These are phyloP conservation scores for Fusarium denticulatum DNA, from an alignment of 2,329 filamentous ascomycete species.

Conservation along the genomic window DNA sequence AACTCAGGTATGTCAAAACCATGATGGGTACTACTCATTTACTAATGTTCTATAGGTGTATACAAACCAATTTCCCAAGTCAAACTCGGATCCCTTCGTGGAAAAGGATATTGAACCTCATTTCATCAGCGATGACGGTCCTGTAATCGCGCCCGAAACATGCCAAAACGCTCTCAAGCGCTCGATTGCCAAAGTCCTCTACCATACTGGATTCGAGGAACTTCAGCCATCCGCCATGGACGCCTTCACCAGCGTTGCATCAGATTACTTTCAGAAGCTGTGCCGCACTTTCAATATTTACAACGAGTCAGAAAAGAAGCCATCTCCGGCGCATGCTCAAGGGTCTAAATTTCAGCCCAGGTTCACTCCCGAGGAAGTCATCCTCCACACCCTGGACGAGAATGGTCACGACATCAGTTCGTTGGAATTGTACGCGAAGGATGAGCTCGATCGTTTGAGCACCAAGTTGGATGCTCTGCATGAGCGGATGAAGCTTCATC, in stretches of 20 bases:
- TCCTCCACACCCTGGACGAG: conserved; percentile 86
- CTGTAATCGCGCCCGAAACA: conserved; percentile 84
- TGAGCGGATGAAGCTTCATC: conserved; percentile 92
- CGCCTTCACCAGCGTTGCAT: conserved; percentile 86
- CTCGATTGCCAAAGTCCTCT: conserved; percentile 93
- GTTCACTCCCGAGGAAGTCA: conserved; percentile 84
- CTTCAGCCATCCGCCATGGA: conserved; percentile 95
- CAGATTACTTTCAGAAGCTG: conserved; percentile 89
- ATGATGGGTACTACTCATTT: not conserved
- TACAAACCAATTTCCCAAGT: conserved; percentile 97
- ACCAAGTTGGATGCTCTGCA: conserved; percentile 85
- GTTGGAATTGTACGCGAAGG: conserved; percentile 87
- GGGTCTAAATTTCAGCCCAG: conserved; percentile 66
- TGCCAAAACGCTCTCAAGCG: conserved; percentile 88
- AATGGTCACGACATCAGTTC: conserved; percentile 84
- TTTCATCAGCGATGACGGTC: conserved; percentile 87
- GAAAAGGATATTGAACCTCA: conserved; percentile 90
- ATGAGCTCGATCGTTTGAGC: conserved; percentile 89
- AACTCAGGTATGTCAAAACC: conserved; percentile 74
- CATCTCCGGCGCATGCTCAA: conserved; percentile 55
- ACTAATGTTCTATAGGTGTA: conserved; percentile 72
- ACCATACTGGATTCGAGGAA: conserved; percentile 96
- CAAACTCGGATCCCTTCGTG: conserved; percentile 87
- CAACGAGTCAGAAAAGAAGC: conserved; percentile 81
- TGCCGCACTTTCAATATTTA: conserved; percentile 83